Evolutionary conservation across 805 yeast genomes (phyloP).

Genomic region (Lipomyces japonicus): DNA sequence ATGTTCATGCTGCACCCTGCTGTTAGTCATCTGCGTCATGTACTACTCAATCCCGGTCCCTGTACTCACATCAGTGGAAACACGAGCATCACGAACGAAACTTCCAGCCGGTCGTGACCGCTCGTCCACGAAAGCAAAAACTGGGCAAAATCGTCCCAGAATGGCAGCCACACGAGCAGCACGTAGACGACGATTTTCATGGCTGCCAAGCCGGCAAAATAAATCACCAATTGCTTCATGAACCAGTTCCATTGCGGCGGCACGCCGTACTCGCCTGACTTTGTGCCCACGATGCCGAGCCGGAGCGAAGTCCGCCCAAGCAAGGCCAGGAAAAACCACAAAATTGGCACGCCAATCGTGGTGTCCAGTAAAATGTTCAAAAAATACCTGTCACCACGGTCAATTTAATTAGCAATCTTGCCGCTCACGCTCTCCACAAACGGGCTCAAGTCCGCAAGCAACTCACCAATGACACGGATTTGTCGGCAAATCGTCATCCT

Average conservation of each 20-base stretch:
- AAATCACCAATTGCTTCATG: conserved; percentile 66
- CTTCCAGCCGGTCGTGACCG: conserved; percentile 74
- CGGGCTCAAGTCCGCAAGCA: no score
- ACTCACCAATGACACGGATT: conserved; percentile 76
- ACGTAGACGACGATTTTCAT: conserved; percentile 63
- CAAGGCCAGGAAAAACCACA: conserved; percentile 55
- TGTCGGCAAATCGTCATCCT: conserved; percentile 40
- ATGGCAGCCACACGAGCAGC: conserved; percentile 58
- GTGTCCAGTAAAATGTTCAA: conserved; percentile 85
- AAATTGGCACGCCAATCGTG: conserved; percentile 84
- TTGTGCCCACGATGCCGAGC: conserved; percentile 42
- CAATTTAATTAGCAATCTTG: neutral
- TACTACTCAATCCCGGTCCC: neutral
- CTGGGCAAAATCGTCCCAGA: conserved; percentile 66
- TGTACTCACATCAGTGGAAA: conserved; percentile 38
- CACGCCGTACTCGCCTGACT: conserved; percentile 60
- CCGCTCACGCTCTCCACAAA: neutral
- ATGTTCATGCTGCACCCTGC: conserved; percentile 39
- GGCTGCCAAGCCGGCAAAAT: conserved; percentile 55
- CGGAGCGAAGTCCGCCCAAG: conserved; percentile 45
- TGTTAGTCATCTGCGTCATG: no score
- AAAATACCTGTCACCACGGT: conserved; percentile 53
- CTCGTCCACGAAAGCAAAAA: conserved; percentile 81
- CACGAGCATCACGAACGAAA: conserved; percentile 79
- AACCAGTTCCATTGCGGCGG: conserved; percentile 60